These are phyloP conservation scores for Nidularia sp. DNA, from an alignment of 768 basidiomycete species.

Conservation along the genomic window DNA sequence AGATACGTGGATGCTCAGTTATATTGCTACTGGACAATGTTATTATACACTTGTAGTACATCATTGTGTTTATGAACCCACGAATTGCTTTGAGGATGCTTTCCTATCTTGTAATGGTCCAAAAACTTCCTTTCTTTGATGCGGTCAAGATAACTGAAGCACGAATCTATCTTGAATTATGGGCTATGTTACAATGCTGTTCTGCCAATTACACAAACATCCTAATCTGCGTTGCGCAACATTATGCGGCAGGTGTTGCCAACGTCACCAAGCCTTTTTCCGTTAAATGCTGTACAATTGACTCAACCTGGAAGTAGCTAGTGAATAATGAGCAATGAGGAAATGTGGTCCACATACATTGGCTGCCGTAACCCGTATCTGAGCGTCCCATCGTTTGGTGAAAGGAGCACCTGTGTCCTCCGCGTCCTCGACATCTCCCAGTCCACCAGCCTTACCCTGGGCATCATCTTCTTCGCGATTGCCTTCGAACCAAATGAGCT, in stretches of 20 bases:
- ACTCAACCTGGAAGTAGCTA: slow-evolving; percentile 57
- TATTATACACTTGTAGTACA: slow-evolving; percentile 1
- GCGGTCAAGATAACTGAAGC: too few relatives aligned
- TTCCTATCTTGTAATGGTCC: too few relatives aligned
- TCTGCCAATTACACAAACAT: too few relatives aligned
- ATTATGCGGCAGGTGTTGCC: slow-evolving; percentile 17
- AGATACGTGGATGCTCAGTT: slow-evolving; percentile 18
- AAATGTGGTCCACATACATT: slow-evolving; percentile 49
- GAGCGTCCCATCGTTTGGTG: slow-evolving; percentile 95
- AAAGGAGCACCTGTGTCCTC: slow-evolving; percentile 87
- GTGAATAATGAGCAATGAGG: slow-evolving; percentile 2
- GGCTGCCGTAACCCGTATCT: slow-evolving; percentile 84
- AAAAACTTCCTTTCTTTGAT: too few relatives aligned
- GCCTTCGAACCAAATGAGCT: slow-evolving; percentile 90
- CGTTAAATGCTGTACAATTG: slow-evolving; percentile 79
- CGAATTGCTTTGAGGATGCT: too few relatives aligned
- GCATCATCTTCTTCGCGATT: slow-evolving; percentile 85
- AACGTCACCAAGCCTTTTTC: slow-evolving; percentile 62
- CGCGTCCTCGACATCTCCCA: slow-evolving; percentile 84
- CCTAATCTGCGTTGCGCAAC: background rate
- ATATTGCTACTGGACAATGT: slow-evolving; percentile 1
- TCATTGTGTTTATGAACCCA: slow-evolving; percentile 6
- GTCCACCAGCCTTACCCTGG: slow-evolving; percentile 90
- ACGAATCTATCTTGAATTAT: too few relatives aligned
- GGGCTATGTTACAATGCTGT: too few relatives aligned